These are phyloP conservation scores for Fonsecaea nubica DNA, from an alignment of 2,329 filamentous ascomycete genomes.

Conservation along the genomic window DNA sequence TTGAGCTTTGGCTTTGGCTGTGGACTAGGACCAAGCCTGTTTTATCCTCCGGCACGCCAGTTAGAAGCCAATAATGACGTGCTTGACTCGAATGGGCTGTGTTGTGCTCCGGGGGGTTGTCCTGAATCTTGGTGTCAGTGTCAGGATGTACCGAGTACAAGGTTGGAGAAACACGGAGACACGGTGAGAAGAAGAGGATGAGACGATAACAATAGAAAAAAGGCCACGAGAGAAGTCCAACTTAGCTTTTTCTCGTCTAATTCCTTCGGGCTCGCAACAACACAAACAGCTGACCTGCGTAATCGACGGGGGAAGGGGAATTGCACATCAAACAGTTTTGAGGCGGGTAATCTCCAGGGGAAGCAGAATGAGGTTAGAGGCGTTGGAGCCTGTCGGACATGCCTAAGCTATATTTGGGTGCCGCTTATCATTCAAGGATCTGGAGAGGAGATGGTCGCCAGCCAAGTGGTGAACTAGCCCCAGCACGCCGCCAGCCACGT, in stretches of 20 bases:
- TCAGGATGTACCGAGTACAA: neutral
- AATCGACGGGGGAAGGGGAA: neutral
- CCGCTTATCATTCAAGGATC: neutral
- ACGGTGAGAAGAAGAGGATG: neutral
- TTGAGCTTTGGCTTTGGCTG: conserved; percentile 1
- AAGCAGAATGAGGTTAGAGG: neutral
- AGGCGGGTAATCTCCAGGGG: conserved; percentile 7
- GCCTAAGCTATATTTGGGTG: conserved; percentile 4
- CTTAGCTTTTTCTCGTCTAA: conserved; percentile 17
- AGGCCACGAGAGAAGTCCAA: conserved; percentile 6
- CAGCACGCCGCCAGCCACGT: neutral
- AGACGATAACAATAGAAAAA: neutral
- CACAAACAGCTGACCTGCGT: neutral
- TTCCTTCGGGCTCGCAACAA: neutral
- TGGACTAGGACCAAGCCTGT: conserved; percentile 25
- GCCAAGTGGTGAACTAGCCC: neutral
- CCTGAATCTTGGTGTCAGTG: neutral
- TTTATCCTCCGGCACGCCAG: conserved; percentile 32
- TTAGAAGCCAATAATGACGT: conserved; percentile 13
- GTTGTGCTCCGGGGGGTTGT: neutral
- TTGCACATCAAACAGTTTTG: neutral
- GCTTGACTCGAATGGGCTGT: neutral
- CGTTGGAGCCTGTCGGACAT: conserved; percentile 6
- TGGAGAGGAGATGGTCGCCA: neutral
- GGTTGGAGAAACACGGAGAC: neutral